These are phyloP conservation scores for Lithospermum erythrorhizon DNA, from an alignment of 257 asterid species.

Conservation along the genomic window DNA sequence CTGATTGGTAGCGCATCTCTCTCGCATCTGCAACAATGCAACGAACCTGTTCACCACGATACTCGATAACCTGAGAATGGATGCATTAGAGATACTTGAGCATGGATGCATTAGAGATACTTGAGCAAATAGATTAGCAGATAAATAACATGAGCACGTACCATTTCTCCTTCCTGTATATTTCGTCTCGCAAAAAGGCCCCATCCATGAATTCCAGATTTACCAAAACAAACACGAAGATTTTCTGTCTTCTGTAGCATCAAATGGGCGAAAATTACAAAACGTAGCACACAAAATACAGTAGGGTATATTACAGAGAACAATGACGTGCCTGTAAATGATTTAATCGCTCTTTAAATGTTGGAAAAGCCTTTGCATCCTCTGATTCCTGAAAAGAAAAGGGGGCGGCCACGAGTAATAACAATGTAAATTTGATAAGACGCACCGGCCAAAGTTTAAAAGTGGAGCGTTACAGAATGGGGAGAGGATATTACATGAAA, in stretches of 20 bases:
- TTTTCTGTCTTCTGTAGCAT: slow-evolving; percentile 66
- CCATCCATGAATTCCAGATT: slow-evolving; percentile 98
- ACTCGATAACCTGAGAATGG: slow-evolving; percentile 68
- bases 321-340: slow-evolving; percentile 48
- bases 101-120: slow-evolving; percentile 5
- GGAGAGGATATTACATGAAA: slow-evolving; percentile 29
- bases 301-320: slow-evolving; percentile 3
- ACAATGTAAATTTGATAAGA: neutral
- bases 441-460: neutral
- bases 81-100: slow-evolving; percentile 6
- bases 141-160: slow-evolving; percentile 14
- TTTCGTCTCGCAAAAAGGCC: slow-evolving; percentile 88
- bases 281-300: neutral
- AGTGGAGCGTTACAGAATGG: neutral
- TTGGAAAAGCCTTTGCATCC: slow-evolving; percentile 36
- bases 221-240: slow-evolving; percentile 75
- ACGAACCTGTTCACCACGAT: slow-evolving; percentile 87
- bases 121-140: slow-evolving; percentile 9
- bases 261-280: slow-evolving; percentile 11
- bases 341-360: slow-evolving; percentile 62
- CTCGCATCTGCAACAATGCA: slow-evolving; percentile 80
- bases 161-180: slow-evolving; percentile 95
- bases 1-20: slow-evolving; percentile 60
- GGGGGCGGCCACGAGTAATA: neutral
- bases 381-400: slow-evolving; percentile 38